Evolutionary conservation across 2,329 filamentous ascomycete genomes (phyloP), one percentile per base, ranked within the genome.

Genomic region (Cucurbitaria berberidis): DNA sequence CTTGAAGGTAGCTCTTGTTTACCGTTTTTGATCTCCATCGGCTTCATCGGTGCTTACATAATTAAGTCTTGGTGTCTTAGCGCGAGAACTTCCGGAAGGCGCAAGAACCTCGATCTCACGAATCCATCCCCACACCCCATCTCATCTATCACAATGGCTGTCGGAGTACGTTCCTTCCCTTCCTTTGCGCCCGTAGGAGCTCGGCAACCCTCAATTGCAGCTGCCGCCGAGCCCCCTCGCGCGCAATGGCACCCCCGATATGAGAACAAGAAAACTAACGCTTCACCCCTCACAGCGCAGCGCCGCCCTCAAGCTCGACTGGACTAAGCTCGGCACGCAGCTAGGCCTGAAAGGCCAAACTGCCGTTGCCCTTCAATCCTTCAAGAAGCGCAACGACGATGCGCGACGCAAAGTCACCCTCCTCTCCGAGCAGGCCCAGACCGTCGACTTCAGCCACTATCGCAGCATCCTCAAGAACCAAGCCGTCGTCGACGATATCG

Each of bases 331-430:
- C 75, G 89, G 89, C 81, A 87, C 86, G 81, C 96, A 93, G 76
- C 92, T 99, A 74, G 93, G 93, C 78, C 91, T 99, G 79, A 91
- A 91, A 79, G 95, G 95, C 78, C 90, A 92, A 83, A 99, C 95
- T 68, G 93, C 91, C 68, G 82, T 89, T 72, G 89, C 93, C 59
- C 91, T 99, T 59, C 89, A 93, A 78, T 86, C 91, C 66, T 99
- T 99, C 89, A 99, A 99, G 87, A 95, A 96, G 88, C 93, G 95
- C 82, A 97, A 98, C 85, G 95, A 99, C 77, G 93, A 97, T 78
- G 93, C 91, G 76, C 93, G 93, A 81, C 93, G 95, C 83, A 93
- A 93, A 82, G 85, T 99, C 59, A 87, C 89, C 79, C 72, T 86
- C 60, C 91, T 99, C 54, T 87, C 86, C 62, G 91, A 96, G 80